Base-by-base conservation (phyloP, 2,329 filamentous ascomycete species). In the Parastagonospora nodorum region DNA sequence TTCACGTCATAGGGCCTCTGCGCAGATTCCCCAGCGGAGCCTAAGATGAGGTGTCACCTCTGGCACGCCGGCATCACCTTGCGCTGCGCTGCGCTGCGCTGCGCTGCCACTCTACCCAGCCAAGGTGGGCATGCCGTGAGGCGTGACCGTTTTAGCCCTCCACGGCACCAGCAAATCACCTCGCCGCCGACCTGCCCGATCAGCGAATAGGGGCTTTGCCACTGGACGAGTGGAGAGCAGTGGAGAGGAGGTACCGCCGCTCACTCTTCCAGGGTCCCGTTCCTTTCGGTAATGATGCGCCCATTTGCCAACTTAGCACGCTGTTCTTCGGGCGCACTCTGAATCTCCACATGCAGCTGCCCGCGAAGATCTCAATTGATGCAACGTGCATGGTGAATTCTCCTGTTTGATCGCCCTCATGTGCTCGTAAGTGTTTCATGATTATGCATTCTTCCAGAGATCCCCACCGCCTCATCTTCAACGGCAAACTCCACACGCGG, bases 321-420 rank as follows among this genome's bases (percentile, higher is more conserved):
- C 9, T 32, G 30, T 10, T 32, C n/a, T 42, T 42, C 35, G 50
- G 15, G 10, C 29, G 28, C 37, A 48, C 43, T 31, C 42, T 40
- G 50, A 54, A 48, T 55, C 49, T 49, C 45, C 38, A 42, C 40
- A 42, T 42, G 24, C 31, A 24, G n/a, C 45, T 41, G 32, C 36
- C 5, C 28, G 29, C 28, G 9, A 9, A 32, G 27, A 11, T 11
- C 29, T 43, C 30, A 29, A 28, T 41, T 31, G 35, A 41, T 29
- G 36, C 36, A 24, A 24, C 19, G 19, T 24, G 19, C 19, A 24
- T 24, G n/a, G 36, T 39, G 40, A 14, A 37, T 48, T 50, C 50
- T 57, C 54, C 57, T 55, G 54, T 59, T 57, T 57, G 57, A 59
- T 59, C 57, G 43, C 51, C 35, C 2, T n/a, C 28, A 30, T 41